Evolutionary conservation across 208 protist genomes (phyloP).

Genomic region (Trypanosoma cruzi): DNA sequence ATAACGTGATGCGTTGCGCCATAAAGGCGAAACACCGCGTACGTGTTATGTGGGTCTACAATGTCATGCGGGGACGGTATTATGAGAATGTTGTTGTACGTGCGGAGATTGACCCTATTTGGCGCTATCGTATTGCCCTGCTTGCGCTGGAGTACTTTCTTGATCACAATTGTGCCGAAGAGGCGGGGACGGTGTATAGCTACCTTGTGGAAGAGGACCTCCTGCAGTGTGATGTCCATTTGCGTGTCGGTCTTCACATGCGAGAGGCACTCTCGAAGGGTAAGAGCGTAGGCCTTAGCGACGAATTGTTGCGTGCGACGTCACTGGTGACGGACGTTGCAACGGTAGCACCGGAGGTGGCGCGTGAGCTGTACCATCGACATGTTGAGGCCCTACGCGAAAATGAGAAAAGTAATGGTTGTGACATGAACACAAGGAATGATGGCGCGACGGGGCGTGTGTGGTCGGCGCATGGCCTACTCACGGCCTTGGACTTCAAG

Average conservation of each 20-base stretch:
- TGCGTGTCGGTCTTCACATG: constrained; percentile 78
- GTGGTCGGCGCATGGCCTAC: constrained; percentile 23
- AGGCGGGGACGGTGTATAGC: constrained; percentile 71
- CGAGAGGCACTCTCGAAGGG: constrained; percentile 72
- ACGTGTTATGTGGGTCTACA: constrained; percentile 91
- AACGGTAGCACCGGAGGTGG: constrained; percentile 74
- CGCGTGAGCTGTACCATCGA: constrained; percentile 55
- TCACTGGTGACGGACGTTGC: constrained; percentile 57
- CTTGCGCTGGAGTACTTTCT: constrained; percentile 75
- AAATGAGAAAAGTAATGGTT: background rate
- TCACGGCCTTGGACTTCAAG: constrained; percentile 10
- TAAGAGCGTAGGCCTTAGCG: constrained; percentile 49
- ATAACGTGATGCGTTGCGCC: constrained; percentile 84
- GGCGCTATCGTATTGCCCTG: constrained; percentile 79
- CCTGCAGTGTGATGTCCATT: constrained; percentile 74
- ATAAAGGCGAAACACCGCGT: constrained; percentile 77
- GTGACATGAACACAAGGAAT: background rate
- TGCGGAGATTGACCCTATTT: constrained; percentile 76
- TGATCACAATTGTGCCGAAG: constrained; percentile 64
- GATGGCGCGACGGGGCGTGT: background rate
- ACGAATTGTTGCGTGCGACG: constrained; percentile 36
- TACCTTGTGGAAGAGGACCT: constrained; percentile 71
- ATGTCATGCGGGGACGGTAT: constrained; percentile 79
- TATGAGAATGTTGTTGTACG: constrained; percentile 89
- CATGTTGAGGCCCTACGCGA: constrained; percentile 30